Evolutionary conservation across 441 rosid genomes (phyloP).

Genomic region (Populus tomentosa): DNA sequence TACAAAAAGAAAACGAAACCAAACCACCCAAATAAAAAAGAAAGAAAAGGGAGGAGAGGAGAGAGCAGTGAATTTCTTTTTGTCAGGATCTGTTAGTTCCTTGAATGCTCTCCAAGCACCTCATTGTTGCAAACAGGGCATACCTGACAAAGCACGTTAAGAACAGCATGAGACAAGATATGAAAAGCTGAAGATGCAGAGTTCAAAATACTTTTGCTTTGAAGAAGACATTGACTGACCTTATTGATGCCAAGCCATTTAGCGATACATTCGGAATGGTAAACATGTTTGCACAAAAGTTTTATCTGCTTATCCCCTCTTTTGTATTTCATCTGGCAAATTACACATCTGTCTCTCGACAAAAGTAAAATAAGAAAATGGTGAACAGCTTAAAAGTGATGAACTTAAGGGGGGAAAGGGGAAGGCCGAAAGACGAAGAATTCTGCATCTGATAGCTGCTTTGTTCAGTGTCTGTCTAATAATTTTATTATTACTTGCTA

Average conservation of each 20-base stretch:
- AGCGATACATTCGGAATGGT: conserved; percentile 52
- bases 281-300: conserved; percentile 57
- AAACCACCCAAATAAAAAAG: conserved; percentile 8
- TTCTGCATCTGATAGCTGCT: not conserved
- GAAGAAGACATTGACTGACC: conserved; percentile 26
- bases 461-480: not conserved
- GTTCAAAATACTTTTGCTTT: not conserved
- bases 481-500: not conserved
- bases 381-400: not conserved
- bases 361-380: not conserved
- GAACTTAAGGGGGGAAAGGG: not conserved
- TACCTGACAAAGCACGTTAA: conserved; percentile 35
- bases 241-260: conserved; percentile 76
- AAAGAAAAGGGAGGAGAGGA: not conserved
- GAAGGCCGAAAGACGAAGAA: not conserved
- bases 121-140: conserved; percentile 72
- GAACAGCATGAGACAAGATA: conserved; percentile 8
- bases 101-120: conserved; percentile 43
- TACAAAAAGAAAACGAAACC: conserved; percentile 10
- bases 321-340: conserved; percentile 76
- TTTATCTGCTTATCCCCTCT: conserved; percentile 53
- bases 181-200: not conserved
- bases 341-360: conserved; percentile 50
- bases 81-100: conserved; percentile 21
- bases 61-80: conserved; percentile 4